Percentiles rank a stretch among this genome's conserved stretches.
Evolutionary conservation across 2,329 filamentous ascomycete species (phyloP).

Genomic region (Drechmeria coniospora): DNA sequence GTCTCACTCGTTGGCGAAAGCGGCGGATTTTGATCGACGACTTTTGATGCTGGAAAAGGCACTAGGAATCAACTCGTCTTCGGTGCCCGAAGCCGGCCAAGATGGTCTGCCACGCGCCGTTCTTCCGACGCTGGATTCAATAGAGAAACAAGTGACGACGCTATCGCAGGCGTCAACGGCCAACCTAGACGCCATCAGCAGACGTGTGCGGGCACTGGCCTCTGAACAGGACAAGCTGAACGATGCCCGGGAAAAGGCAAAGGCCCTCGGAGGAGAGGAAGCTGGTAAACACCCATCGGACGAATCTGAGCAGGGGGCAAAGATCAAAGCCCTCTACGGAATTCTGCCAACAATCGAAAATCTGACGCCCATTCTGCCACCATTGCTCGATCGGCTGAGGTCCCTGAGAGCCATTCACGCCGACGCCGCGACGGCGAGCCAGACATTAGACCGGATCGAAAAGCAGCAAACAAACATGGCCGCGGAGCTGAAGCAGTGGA

Average conservation of each 20-base stretch:
- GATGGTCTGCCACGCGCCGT: constrained; percentile 51
- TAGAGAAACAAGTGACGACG: constrained; percentile 67
- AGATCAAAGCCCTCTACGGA: constrained; percentile 84
- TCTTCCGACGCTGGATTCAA: constrained; percentile 62
- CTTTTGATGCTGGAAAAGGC: constrained; percentile 65
- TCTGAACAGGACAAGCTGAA: constrained; percentile 59
- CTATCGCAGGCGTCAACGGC: constrained; percentile 58
- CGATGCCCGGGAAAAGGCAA: constrained; percentile 47
- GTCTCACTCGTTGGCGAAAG: constrained; percentile 59
- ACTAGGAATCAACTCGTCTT: constrained; percentile 61
- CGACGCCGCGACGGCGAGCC: constrained; percentile 67
- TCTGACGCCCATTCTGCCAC: constrained; percentile 69
- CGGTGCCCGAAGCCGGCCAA: constrained; percentile 44
- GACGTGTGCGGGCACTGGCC: constrained; percentile 53
- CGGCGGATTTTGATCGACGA: constrained; percentile 75
- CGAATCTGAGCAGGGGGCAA: constrained; percentile 59
- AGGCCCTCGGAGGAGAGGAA: constrained; percentile 45
- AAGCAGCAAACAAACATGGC: constrained; percentile 68
- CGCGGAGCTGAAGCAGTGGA: constrained; percentile 73
- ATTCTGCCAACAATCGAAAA: constrained; percentile 79
- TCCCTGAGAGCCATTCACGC: constrained; percentile 75
- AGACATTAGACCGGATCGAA: constrained; percentile 64
- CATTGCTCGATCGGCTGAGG: constrained; percentile 69
- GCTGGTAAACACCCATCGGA: constrained; percentile 32
- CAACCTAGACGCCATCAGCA: constrained; percentile 56